Evolutionary conservation across 2,329 filamentous ascomycete genomes (phyloP).

Genomic region (Trichoderma asperellum): DNA sequence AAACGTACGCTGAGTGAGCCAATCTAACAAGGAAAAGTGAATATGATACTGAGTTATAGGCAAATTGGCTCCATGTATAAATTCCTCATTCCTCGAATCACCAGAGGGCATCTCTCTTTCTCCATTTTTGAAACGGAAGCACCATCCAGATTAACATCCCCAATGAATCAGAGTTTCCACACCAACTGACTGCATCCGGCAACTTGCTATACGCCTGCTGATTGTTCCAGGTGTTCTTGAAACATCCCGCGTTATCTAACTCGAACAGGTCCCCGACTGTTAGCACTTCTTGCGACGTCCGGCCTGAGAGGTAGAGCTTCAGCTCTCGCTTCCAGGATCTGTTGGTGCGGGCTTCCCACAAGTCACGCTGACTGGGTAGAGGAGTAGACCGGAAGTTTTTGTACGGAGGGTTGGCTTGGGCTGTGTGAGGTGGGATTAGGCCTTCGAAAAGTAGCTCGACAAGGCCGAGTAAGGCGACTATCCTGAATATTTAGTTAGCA

Average conservation of each 20-base stretch:
- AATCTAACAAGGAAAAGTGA: too few species aligned
- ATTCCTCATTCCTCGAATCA: background rate
- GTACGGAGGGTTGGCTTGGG: conserved; percentile 13
- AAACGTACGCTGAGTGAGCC: too few species aligned
- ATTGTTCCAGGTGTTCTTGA: conserved; percentile 14
- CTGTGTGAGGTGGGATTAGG: conserved; percentile 8
- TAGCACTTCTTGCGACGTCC: conserved; percentile 1
- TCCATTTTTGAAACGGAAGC: conserved; percentile 11
- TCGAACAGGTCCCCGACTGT: conserved; percentile 8
- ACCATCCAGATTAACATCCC: conserved; percentile 19
- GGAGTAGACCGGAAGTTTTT: conserved; percentile 10
- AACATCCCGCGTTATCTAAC: conserved; percentile 8
- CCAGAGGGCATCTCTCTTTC: conserved; percentile 11
- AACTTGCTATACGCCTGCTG: background rate
- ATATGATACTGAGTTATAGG: too few species aligned
- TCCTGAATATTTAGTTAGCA: conserved; percentile 1
- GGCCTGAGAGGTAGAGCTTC: conserved; percentile 6
- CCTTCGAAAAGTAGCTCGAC: conserved; percentile 17
- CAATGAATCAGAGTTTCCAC: conserved; percentile 13
- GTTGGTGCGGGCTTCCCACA: conserved; percentile 18
- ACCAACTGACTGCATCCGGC: conserved; percentile 20
- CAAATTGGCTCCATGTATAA: background rate
- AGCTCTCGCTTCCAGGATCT: conserved; percentile 12
- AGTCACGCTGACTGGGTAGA: conserved; percentile 4
- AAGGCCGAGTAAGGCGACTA: conserved; percentile 13